phyloP scores from a whole-genome alignment of 2,329 filamentous ascomycete genomes.

The Cladosporium sp. region DNA sequence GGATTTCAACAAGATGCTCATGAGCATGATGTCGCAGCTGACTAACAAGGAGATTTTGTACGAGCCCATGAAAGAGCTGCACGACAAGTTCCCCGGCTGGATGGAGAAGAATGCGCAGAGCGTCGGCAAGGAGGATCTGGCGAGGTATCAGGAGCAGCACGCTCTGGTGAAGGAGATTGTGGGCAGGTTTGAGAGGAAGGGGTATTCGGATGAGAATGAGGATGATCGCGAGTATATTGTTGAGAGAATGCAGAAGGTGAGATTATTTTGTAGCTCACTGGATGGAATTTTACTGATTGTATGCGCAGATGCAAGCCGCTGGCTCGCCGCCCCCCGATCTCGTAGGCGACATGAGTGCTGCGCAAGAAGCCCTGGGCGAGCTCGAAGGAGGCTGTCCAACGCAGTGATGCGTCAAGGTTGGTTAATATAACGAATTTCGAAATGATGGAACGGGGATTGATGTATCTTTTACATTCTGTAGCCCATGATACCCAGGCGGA shows the following conservation, averaged over 20 bases:
- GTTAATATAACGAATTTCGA: conserved; percentile 1
- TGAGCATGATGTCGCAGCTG: conserved; percentile 98
- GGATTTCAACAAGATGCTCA: conserved; percentile 88
- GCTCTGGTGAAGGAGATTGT: conserved; percentile 80
- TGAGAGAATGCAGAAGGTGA: conserved; percentile 94
- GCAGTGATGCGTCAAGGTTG: too few species aligned
- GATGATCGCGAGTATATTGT: conserved; percentile 88
- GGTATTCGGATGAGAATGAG: conserved; percentile 76
- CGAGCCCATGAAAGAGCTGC: conserved; percentile 95
- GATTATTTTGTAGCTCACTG: conserved; percentile 18
- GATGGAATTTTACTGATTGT: conserved; percentile 17
- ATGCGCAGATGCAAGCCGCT: conserved; percentile 85
- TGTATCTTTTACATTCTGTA: conserved; percentile 11
- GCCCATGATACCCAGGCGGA: conserved; percentile 12
- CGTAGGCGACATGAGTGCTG: conserved; percentile 81
- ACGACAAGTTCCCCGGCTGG: conserved; percentile 90
- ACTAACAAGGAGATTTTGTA: conserved; percentile 98
- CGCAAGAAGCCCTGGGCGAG: conserved; percentile 61
- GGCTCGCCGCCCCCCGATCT: conserved; percentile 87
- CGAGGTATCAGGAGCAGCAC: conserved; percentile 77
- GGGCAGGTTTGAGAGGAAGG: conserved; percentile 74
- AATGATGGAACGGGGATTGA: neutral
- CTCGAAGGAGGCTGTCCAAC: conserved; percentile 58
- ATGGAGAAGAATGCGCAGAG: conserved; percentile 71
- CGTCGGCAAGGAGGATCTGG: conserved; percentile 63